Percentiles rank a stretch among this genome's conserved stretches.
Conservation (phyloP, 78 protist genomes). For the Polysphondylium violaceum region DNA sequence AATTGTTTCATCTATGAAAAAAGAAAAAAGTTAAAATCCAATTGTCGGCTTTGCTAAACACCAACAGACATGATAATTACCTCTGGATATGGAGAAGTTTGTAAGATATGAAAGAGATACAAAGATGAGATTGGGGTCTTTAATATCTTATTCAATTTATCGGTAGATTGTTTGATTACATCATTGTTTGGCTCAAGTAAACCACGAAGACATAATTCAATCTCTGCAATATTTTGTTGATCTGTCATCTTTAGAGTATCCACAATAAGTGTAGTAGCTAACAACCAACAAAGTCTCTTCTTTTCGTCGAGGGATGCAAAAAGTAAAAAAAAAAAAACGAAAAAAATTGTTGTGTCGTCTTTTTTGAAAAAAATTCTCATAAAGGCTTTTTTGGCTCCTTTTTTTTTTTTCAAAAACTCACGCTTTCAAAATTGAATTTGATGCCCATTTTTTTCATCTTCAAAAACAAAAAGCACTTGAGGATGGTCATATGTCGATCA, state of each 20-base stretch:
- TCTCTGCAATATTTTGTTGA: slow-evolving; percentile 22
- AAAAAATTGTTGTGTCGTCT: neutral
- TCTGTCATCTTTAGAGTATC: neutral
- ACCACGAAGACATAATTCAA: slow-evolving; percentile 39
- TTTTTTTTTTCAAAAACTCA: slow-evolving; percentile 1
- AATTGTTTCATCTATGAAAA: slow-evolving; percentile 67
- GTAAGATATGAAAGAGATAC: slow-evolving; percentile 26
- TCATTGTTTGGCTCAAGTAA: slow-evolving; percentile 66
- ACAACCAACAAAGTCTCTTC: too few species aligned
- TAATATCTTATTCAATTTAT: slow-evolving; percentile 39
- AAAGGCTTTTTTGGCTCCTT: too few species aligned
- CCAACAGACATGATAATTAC: slow-evolving; percentile 30
- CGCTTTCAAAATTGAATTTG: too few species aligned
- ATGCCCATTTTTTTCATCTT: too few species aligned
- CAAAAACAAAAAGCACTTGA: too few species aligned
- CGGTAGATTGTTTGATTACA: slow-evolving; percentile 18
- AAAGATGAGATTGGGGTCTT: slow-evolving; percentile 25
- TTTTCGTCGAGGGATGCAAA: neutral
- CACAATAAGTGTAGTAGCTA: too few species aligned
- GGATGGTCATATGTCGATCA: too few species aligned
- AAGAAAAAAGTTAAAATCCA: neutral
- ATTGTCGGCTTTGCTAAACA: neutral
- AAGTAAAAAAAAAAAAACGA: slow-evolving; percentile 1
- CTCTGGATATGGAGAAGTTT: slow-evolving; percentile 59
- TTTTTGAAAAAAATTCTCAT: too few species aligned